Evolutionary conservation across 2,329 filamentous ascomycete species (phyloP), one percentile per base, ranked within the genome.

Genomic region (Sporothrix luriei): DNA sequence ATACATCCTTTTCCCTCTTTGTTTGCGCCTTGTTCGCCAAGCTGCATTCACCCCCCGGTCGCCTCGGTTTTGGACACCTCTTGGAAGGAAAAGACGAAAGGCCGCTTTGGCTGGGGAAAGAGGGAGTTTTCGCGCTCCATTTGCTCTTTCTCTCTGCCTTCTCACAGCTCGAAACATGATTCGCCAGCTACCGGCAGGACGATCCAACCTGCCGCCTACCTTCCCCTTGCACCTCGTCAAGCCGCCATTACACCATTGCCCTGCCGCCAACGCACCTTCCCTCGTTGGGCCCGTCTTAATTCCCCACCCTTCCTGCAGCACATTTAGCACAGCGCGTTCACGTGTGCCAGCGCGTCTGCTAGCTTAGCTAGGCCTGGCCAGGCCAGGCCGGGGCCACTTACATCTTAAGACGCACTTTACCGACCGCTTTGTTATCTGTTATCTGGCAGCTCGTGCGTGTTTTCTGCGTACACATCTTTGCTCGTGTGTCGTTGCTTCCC

Each of bases 261-360:
- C 33, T 16, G 13, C 54, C 29, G 54, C 54, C 54, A 57, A 33
- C 62, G 46, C 46, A 43, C 38, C 64, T 66, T 66, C 29, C 64
- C n/a, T 26, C 57, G 49, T 43, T 59, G 65, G 65, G 52, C 33
- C 68, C 49, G 24, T 40, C 57, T 46, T 43, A 49, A 26, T 13
- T n/a, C 61, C 59, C 57, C 59, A 65, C 59, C 16, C 64, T 69
- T 55, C 52, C 57, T 66, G 51, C 51, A 65, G 19, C 52, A 40
- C 40, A 61, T 54, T 49, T 33, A 62, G 19, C 38, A 62, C 33
- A 66, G 68, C 70, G 71, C 73, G 71, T 73, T 71, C 73, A 73
- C 72, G 73, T 74, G 73, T 73, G 48, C 66, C 57, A 71, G 72
- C 73, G 73, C 73, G 72, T 72, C 66, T 46, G 16, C 38, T 48